These are phyloP conservation scores for Euphrasia arctica DNA, from an alignment of 305 asterid species.

Conservation along the genomic window DNA sequence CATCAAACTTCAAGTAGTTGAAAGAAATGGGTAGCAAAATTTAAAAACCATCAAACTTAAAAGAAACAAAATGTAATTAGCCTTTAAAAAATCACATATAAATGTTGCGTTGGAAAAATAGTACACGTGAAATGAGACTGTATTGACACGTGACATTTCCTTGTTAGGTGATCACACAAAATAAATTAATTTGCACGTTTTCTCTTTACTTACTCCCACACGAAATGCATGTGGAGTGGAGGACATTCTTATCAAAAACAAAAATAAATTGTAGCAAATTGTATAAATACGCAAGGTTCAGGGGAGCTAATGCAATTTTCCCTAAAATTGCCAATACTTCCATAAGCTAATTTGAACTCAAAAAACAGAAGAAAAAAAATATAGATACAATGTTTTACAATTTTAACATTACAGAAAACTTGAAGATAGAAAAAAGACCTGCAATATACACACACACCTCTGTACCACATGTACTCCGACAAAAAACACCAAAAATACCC, in stretches of 20 bases:
- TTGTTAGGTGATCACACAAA: background rate
- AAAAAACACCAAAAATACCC: conserved; percentile 14
- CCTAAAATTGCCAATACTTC: background rate
- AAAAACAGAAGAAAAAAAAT: conserved; percentile 23
- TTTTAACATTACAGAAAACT: conserved; percentile 31
- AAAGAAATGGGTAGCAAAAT: no score
- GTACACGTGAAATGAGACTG: no score
- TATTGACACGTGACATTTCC: no score
- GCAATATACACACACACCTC: conserved; percentile 47
- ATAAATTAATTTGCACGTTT: background rate
- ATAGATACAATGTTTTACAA: conserved; percentile 33
- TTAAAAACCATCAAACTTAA: no score
- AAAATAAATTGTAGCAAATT: no score
- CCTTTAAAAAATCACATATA: no score
- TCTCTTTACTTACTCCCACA: background rate
- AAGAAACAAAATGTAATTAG: no score
- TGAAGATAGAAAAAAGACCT: conserved; percentile 21
- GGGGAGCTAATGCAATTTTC: no score
- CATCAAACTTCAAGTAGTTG: no score
- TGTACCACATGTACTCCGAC: conserved; percentile 29
- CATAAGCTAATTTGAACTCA: conserved; percentile 9
- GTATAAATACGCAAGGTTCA: no score
- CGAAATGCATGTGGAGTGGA: background rate
- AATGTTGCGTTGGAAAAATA: no score
- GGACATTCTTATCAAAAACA: background rate